Conservation (phyloP, 2,329 filamentous ascomycete genomes). For the Chaetomiaceae sp. region DNA sequence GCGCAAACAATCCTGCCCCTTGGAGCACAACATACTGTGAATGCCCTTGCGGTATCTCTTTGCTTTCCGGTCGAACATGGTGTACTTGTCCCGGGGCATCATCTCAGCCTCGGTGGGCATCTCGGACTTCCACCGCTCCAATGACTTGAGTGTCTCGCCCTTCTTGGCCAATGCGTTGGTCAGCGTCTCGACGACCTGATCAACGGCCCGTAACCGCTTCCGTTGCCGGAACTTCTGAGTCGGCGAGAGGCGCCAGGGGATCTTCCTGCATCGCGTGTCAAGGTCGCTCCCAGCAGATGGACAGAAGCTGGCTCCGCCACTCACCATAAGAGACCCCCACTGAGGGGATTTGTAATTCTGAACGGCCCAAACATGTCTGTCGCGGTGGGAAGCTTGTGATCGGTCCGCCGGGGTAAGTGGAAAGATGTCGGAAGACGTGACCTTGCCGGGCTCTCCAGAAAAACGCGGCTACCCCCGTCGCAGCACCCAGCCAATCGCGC, state of each 20-base stretch:
- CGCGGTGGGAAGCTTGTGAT: conserved; percentile 15
- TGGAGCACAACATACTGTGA: conserved; percentile 68
- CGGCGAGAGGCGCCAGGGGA: conserved; percentile 88
- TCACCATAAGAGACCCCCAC: conserved; percentile 79
- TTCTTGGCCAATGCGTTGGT: conserved; percentile 72
- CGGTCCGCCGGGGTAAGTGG: conserved; percentile 9
- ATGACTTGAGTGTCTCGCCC: conserved; percentile 66
- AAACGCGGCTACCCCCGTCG: conserved; percentile 16
- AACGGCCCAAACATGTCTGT: conserved; percentile 76
- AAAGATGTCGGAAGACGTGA: conserved; percentile 9
- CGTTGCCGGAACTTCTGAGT: conserved; percentile 89
- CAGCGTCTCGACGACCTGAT: conserved; percentile 79
- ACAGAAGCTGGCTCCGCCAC: conserved; percentile 12
- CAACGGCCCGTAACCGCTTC: conserved; percentile 76
- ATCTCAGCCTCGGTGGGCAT: conserved; percentile 97
- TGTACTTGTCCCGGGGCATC: conserved; percentile 95
- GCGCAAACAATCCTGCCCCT: background rate
- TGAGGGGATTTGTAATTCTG: conserved; percentile 71
- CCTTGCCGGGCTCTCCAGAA: conserved; percentile 15
- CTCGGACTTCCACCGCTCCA: conserved; percentile 88
- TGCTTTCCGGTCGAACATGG: conserved; percentile 92
- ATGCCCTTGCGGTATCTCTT: conserved; percentile 96
- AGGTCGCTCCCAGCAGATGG: background rate
- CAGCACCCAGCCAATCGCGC: conserved; percentile 15
- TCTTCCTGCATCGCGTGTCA: conserved; percentile 61